A percentile compares a stretch with the other conserved stretches of the same genome.
Evolutionary conservation across 2,329 filamentous ascomycete genomes (phyloP).

Genomic region (Xylariales sp.): DNA sequence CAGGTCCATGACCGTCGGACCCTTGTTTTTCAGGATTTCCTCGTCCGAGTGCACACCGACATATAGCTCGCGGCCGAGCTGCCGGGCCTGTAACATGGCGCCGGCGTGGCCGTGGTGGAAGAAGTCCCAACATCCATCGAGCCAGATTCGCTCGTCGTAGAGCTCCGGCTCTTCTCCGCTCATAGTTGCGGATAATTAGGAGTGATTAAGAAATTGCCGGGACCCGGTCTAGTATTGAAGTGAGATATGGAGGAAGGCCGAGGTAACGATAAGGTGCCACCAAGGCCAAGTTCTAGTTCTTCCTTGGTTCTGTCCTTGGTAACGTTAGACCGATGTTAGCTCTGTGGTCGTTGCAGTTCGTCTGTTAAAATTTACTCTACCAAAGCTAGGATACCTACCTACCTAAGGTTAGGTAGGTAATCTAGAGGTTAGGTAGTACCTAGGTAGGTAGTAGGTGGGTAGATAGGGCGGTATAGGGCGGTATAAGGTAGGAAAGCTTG

Average conservation of each 20-base stretch:
- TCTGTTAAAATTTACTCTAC: neutral
- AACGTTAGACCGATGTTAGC: neutral
- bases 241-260: neutral
- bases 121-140: slow-evolving; percentile 99
- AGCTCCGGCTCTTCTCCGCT: slow-evolving; percentile 56
- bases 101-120: slow-evolving; percentile 98
- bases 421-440: too few species aligned
- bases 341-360: neutral
- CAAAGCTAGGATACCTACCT: neutral
- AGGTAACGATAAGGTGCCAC: neutral
- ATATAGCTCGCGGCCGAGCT: slow-evolving; percentile 86
- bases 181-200: slow-evolving; percentile 23
- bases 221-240: neutral
- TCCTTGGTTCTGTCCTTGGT: neutral
- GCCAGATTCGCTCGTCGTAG: slow-evolving; percentile 85
- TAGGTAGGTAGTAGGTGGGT: too few species aligned
- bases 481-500: neutral
- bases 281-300: neutral
- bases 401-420: too few species aligned
- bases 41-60: slow-evolving; percentile 97
- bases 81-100: slow-evolving; percentile 94
- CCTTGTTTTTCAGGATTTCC: slow-evolving; percentile 95
- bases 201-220: neutral
- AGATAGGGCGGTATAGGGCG: too few species aligned
- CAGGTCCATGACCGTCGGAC: slow-evolving; percentile 95